Conservation (phyloP, 2,329 filamentous ascomycete genomes). For the Phaeophleospora eucalypticola region DNA sequence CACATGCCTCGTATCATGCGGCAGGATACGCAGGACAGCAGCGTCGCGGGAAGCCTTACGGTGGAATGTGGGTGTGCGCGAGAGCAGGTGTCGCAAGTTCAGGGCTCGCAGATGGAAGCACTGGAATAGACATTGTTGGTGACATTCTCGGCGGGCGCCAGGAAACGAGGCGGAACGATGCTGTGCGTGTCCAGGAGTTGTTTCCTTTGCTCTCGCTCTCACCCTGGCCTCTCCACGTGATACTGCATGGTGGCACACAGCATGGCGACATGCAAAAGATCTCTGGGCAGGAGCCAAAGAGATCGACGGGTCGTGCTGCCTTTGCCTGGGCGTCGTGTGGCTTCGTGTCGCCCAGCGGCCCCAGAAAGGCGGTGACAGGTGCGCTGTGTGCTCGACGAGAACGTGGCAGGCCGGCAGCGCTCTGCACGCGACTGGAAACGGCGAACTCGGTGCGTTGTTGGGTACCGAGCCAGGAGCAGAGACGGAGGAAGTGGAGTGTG, state of each 20-base stretch:
- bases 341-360: slow-evolving; percentile 13
- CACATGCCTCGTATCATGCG: slow-evolving; percentile 16
- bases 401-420: slow-evolving; percentile 24
- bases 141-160: slow-evolving; percentile 3
- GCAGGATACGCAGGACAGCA: slow-evolving; percentile 1
- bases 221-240: slow-evolving; percentile 24
- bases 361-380: slow-evolving; percentile 26
- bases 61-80: slow-evolving; percentile 2
- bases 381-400: slow-evolving; percentile 15
- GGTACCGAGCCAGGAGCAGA: not conserved
- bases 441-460: not conserved
- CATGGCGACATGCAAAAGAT: slow-evolving; percentile 20
- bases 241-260: slow-evolving; percentile 12
- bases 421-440: slow-evolving; percentile 10
- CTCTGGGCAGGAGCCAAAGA: slow-evolving; percentile 22
- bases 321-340: slow-evolving; percentile 13
- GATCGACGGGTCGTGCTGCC: slow-evolving; percentile 17
- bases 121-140: not conserved
- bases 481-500: not conserved
- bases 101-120: not conserved
- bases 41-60: slow-evolving; percentile 1
- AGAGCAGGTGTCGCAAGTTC: not conserved
- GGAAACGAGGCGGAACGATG: slow-evolving; percentile 3
- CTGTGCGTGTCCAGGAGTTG: slow-evolving; percentile 6
- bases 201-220: slow-evolving; percentile 10